Conservation (phyloP, 371 early-diverging fungal genomes). For the Mucor circinelloides region DNA sequence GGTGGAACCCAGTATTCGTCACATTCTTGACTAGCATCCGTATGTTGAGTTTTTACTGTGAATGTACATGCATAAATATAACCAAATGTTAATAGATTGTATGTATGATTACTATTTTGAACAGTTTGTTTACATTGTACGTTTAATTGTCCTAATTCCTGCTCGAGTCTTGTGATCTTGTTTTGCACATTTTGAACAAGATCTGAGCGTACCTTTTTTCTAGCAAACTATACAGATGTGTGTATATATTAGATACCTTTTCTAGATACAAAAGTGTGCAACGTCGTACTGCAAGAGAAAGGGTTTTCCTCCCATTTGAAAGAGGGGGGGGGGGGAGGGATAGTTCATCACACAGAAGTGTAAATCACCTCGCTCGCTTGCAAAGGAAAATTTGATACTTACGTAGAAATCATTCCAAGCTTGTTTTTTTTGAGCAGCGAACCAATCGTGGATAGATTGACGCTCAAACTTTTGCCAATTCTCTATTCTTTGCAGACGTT, state of each 20-base stretch:
- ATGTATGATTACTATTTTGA: neutral
- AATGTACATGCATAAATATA: neutral
- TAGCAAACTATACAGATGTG: slow-evolving; percentile 16
- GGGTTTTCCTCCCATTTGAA: neutral
- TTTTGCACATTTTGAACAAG: slow-evolving; percentile 18
- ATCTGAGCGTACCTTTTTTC: slow-evolving; percentile 20
- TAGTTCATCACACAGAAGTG: neutral
- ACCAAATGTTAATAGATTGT: neutral
- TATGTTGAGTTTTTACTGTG: slow-evolving; percentile 4
- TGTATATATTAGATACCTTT: neutral
- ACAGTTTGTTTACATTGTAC: slow-evolving; percentile 20
- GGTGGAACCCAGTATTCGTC: slow-evolving; percentile 33
- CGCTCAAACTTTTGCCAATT: slow-evolving; percentile 28
- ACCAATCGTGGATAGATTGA: slow-evolving; percentile 31
- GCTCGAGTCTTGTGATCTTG: slow-evolving; percentile 20
- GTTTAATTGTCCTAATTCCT: slow-evolving; percentile 21
- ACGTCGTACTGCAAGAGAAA: slow-evolving; percentile 1
- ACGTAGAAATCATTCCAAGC: slow-evolving; percentile 37
- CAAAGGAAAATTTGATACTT: slow-evolving; percentile 13
- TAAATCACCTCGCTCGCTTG: neutral
- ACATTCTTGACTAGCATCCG: slow-evolving; percentile 13
- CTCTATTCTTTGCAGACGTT: slow-evolving; percentile 21
- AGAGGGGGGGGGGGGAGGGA: neutral
- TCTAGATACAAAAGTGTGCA: slow-evolving; percentile 2
- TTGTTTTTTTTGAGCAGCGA: slow-evolving; percentile 32